A percentile compares a stretch with the other conserved stretches of the same genome.
Conservation (phyloP, 164 flowering plant genomes). For the Chimonanthus salicifolius region DNA sequence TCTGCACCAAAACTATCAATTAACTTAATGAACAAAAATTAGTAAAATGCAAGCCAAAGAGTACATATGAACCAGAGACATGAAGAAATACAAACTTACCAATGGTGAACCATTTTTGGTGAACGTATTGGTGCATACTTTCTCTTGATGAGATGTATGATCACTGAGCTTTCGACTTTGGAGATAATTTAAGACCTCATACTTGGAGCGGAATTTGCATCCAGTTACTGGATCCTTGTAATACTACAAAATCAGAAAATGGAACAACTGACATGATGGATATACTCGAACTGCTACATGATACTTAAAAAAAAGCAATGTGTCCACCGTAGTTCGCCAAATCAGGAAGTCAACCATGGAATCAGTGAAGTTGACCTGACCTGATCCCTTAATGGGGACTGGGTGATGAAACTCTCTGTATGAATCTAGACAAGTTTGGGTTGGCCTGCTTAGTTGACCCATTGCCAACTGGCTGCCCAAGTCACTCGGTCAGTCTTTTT, state of each 20-base stretch:
- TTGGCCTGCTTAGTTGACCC: too few species aligned
- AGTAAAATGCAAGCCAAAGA: neutral
- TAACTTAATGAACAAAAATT: neutral
- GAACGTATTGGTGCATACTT: neutral
- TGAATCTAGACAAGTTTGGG: too few species aligned
- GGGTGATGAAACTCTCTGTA: too few species aligned
- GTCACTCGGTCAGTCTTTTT: too few species aligned
- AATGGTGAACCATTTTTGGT: constrained; percentile 8
- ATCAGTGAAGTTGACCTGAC: too few species aligned
- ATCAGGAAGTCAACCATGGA: too few species aligned
- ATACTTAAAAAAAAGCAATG: too few species aligned
- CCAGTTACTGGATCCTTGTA: constrained; percentile 13
- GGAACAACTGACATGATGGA: too few species aligned
- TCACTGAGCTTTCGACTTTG: constrained; percentile 1
- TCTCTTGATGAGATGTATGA: constrained; percentile 4
- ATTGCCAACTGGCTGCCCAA: too few species aligned
- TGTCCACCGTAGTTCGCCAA: too few species aligned
- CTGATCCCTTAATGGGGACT: too few species aligned
- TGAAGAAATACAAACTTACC: constrained; percentile 18
- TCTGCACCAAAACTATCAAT: constrained; percentile 14
- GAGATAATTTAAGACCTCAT: constrained; percentile 18
- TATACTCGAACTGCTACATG: too few species aligned
- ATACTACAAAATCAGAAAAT: constrained; percentile 21
- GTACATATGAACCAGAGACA: neutral
- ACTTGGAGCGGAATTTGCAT: constrained; percentile 13